These are phyloP conservation scores for Noccaea bulbosa DNA, from an alignment of 345 rosid species.

Conservation along the genomic window DNA sequence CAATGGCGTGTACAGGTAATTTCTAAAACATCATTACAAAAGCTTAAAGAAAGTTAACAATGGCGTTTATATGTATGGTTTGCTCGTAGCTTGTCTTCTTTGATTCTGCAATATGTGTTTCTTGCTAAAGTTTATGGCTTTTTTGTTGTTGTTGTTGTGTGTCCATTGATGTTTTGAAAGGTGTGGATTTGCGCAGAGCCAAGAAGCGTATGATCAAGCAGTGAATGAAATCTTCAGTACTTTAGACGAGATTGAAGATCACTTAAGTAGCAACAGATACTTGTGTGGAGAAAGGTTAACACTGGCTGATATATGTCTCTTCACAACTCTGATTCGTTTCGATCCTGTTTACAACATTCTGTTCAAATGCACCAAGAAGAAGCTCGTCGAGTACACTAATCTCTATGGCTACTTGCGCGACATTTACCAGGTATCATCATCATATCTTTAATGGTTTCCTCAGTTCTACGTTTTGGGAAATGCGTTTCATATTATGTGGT, in stretches of 20 bases:
- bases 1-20: constrained; percentile 83
- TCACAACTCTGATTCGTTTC: constrained; percentile 83
- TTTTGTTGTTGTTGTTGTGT: constrained; percentile 7
- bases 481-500: not conserved
- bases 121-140: constrained; percentile 29
- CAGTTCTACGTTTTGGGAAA: not conserved
- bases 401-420: constrained; percentile 71
- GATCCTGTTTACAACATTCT: constrained; percentile 75
- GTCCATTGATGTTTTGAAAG: constrained; percentile 42
- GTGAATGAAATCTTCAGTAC: constrained; percentile 63
- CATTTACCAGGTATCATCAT: constrained; percentile 60
- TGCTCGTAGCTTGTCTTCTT: constrained; percentile 9
- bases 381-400: constrained; percentile 69
- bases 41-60: not conserved
- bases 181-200: constrained; percentile 91
- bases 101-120: constrained; percentile 23
- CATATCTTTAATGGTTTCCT: too few relatives aligned
- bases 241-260: constrained; percentile 65
- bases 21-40: not conserved
- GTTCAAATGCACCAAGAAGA: constrained; percentile 87
- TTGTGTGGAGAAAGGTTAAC: constrained; percentile 75
- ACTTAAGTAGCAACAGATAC: constrained; percentile 58
- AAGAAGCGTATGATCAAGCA: constrained; percentile 76
- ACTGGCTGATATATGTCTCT: constrained; percentile 73
- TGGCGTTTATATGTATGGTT: not conserved